Conservation (phyloP, 78 protist genomes). For the Dictyostelium citrinum region DNA sequence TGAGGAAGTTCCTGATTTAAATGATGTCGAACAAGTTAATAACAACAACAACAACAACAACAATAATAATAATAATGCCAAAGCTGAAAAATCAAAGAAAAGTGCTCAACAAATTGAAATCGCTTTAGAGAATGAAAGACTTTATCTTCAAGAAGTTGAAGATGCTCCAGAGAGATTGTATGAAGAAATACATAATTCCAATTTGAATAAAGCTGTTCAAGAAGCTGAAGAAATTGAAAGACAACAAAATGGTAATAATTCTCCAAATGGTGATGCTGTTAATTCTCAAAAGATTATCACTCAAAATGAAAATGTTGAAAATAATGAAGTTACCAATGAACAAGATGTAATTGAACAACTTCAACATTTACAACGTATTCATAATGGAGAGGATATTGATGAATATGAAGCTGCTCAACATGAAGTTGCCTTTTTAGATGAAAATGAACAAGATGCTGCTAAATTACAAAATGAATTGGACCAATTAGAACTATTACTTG, state of each 20-base stretch:
- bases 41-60: background rate
- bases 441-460: background rate
- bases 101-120: background rate
- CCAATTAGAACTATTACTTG: background rate
- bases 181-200: background rate
- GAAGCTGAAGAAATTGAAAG: background rate
- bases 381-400: background rate
- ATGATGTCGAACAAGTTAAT: background rate
- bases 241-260: background rate
- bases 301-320: background rate
- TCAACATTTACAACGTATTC: background rate
- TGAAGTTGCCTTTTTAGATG: background rate
- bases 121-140: background rate
- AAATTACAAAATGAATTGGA: background rate
- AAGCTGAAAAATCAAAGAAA: background rate
- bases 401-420: background rate
- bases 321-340: background rate
- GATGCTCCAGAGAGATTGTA: background rate
- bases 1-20: background rate
- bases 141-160: background rate
- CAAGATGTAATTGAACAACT: background rate
- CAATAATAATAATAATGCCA: background rate
- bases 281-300: background rate
- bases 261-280: background rate
- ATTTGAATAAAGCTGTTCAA: background rate